Base-by-base conservation (phyloP, 768 basidiomycete species). In the Mycena capillaripes region DNA sequence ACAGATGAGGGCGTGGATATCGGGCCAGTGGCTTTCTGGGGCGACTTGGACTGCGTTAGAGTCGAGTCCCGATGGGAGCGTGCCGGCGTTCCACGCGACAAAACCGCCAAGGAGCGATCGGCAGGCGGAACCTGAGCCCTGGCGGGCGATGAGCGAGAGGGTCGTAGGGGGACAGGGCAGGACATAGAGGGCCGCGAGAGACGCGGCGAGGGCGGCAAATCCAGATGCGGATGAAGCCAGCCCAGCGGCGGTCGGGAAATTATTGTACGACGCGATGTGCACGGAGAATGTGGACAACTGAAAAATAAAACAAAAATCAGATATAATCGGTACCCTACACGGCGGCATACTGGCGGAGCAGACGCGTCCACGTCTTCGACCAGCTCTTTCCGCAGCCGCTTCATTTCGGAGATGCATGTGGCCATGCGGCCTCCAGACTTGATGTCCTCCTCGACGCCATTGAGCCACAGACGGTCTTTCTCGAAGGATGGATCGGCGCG, bases 221-320 rank as follows among this genome's bases (percentile, higher is more conserved):
- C 98, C 98, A 0, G 97, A 95, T 0, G 98, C 98, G 38, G 97
- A 98, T 1, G 97, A 98, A 1, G 98, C 98, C 53, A 99, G 91
- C 5, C 98, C 98, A 0, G 98, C 98, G 17, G 98, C 98, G 17
- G 98, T 99, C 34, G 98, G 98, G 88, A 99, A 99, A 86, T 99
- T 99, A 89, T 99, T 99, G 85, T 91, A 92, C 9, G 97, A 99
- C 67, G 91, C 91, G 77, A 99, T 96, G 84, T 96, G 97, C 5
- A 99, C 90, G 21, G 88, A 84, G 81, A 85, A 94, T 19, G 84
- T 75, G 0, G 96, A 94, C 42, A 97, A 82, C 92, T 95, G 76
- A 76, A 17, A 72, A 71, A 53, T 70, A 19, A 57, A 32, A 50
- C 25, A n/a, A n/a, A 36, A 46, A 46, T 40, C n/a, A 34, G 52